Evolutionary conservation across 2,329 filamentous ascomycete genomes (phyloP), one percentile per base, ranked within the genome.

Genomic region (Cladosporium cucumerinum): DNA sequence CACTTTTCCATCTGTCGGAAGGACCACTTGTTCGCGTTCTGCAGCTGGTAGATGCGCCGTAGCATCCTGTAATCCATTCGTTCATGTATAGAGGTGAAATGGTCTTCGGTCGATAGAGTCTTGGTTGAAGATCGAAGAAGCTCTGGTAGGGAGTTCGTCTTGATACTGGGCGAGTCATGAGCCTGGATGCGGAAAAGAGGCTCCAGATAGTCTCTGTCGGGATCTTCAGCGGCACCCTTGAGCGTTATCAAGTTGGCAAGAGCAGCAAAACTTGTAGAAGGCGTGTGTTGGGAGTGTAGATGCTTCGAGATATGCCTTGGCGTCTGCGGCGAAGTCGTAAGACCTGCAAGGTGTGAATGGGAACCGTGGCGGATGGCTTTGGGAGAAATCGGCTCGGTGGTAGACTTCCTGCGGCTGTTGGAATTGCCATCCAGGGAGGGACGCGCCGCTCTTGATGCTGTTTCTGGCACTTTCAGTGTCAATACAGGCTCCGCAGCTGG

Each of bases 1-100:
- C 88, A 91, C 64, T 93, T 89, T 74, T 96, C 92, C 51, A 93
- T 87, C 73, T 99, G 95, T 61, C 94, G 86, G 55, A 99, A 78
- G 5, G 93, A 95, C 94, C 95, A 98, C 72, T 94, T 90, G 71
- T 96, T 93, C 34, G 89, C 87, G 72, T 94, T 92, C 73, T 99
- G 95, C 28, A 98, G 82, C 67, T 94, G 88, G 74, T 97, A 97
- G 2, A 99, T 92, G 16, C 92, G 85, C 64, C 92, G 88, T 4
- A 98, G 78, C 32, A 97, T 91, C 64, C 92, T 89, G 72, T 92
- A 95, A 61, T 96, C 92, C 76, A 96, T 92, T 65, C 90, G 88
- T 72, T 98, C 93, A 57, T 92, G 87, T 48, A 96, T 87, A 51
- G 92, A 89, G 1, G 96, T 86, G 65, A 92, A 88, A 59, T 93